These are phyloP conservation scores for Pulchroboletus neoregius DNA, from an alignment of 1,284 basidiomycete genomes.

Conservation along the genomic window DNA sequence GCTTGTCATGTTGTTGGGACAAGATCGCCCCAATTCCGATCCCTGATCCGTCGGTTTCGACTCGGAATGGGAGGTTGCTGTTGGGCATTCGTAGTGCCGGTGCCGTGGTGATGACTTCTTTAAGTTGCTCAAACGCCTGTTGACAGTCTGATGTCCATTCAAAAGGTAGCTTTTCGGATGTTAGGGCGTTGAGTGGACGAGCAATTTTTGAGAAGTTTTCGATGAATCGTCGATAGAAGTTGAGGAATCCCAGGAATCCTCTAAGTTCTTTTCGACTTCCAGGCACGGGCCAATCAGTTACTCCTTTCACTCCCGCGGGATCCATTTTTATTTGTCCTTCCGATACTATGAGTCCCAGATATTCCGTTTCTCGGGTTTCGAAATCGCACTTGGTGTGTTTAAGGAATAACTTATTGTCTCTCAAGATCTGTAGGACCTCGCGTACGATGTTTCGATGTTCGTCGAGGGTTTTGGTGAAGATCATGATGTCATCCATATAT, in stretches of 20 bases:
- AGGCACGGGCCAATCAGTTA: constrained; percentile 37
- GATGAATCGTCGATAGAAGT: constrained; percentile 42
- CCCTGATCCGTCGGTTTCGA: neutral
- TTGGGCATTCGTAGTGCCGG: neutral
- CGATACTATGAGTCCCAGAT: constrained; percentile 37
- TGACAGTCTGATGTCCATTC: neutral
- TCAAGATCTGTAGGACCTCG: neutral
- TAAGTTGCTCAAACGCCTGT: neutral
- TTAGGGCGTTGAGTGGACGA: constrained; percentile 30
- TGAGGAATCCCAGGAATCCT: neutral
- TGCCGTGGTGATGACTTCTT: neutral
- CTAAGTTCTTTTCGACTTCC: constrained; percentile 29
- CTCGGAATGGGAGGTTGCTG: fast-evolving
- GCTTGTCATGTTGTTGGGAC: neutral
- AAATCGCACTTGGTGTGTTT: constrained; percentile 38
- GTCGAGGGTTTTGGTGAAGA: constrained; percentile 19
- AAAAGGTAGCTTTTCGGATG: neutral
- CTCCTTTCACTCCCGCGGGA: constrained; percentile 34
- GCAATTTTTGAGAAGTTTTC: constrained; percentile 33
- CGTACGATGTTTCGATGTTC: neutral
- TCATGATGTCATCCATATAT: constrained; percentile 26
- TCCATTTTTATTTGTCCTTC: constrained; percentile 31
- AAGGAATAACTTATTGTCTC: neutral
- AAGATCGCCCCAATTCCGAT: neutral
- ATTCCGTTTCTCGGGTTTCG: constrained; percentile 29